Evolutionary conservation across 495 filamentous ascomycete genomes (phyloP).

Genomic region (Daldinia bambusicola): DNA sequence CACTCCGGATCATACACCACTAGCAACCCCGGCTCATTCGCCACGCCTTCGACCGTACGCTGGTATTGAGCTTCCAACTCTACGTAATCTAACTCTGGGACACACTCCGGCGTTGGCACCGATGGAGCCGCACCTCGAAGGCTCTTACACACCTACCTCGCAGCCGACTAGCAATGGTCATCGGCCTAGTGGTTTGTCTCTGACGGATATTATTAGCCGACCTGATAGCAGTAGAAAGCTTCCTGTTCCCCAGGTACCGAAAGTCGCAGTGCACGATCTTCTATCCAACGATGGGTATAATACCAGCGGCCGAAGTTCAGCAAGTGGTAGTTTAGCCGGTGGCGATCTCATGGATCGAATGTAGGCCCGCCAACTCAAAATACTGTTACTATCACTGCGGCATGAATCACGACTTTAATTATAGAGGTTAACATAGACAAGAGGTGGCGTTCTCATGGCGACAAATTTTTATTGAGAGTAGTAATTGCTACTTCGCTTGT

Average conservation of each 20-base stretch:
- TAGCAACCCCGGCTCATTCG: conserved; percentile 95
- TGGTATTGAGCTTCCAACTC: conserved; percentile 78
- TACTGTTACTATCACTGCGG: conserved; percentile 25
- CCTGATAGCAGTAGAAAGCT: conserved; percentile 90
- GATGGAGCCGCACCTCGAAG: conserved; percentile 81
- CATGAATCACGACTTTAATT: conserved; percentile 49
- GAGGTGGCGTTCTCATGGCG: conserved; percentile 41
- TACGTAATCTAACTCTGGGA: conserved; percentile 86
- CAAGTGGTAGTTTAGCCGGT: conserved; percentile 59
- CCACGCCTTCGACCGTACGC: conserved; percentile 85
- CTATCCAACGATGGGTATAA: conserved; percentile 71
- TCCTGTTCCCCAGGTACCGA: conserved; percentile 89
- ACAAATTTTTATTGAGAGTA: conserved; percentile 29
- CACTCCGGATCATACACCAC: conserved; percentile 94
- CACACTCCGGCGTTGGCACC: conserved; percentile 91
- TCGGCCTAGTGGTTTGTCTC: conserved; percentile 71
- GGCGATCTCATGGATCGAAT: conserved; percentile 55
- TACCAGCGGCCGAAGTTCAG: conserved; percentile 59
- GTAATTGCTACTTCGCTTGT: conserved; percentile 26
- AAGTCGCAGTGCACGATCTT: conserved; percentile 89
- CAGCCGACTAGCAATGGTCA: conserved; percentile 50
- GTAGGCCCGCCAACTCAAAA: conserved; percentile 28
- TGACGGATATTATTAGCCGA: conserved; percentile 92
- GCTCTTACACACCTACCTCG: conserved; percentile 54
- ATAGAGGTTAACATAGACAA: conserved; percentile 49